phyloP scores from a whole-genome alignment of 2,329 filamentous ascomycete genomes.

The Catunica adiposa region DNA sequence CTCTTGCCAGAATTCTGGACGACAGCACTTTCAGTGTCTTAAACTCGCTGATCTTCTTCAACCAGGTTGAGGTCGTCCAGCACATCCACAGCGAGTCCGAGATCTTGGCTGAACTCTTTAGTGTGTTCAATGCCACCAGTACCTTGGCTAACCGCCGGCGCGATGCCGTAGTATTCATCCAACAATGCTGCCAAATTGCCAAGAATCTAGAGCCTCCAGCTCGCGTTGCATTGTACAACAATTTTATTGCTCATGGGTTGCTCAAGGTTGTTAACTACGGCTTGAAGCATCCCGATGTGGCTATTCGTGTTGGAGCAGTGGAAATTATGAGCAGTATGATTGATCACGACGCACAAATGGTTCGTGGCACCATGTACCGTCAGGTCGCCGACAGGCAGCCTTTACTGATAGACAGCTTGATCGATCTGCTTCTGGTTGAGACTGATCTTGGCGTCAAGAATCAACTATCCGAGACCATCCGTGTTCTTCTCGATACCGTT shows the following conservation, averaged over 20 bases:
- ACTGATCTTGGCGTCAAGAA: constrained; percentile 88
- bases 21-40: constrained; percentile 95
- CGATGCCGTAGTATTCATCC: constrained; percentile 88
- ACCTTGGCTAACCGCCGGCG: constrained; percentile 61
- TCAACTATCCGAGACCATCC: constrained; percentile 88
- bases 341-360: constrained; percentile 89
- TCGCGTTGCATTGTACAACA: constrained; percentile 68
- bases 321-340: constrained; percentile 89
- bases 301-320: constrained; percentile 77
- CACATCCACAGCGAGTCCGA: constrained; percentile 68
- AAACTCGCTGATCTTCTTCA: constrained; percentile 96
- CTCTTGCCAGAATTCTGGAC: constrained; percentile 85
- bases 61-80: constrained; percentile 94
- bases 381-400: constrained; percentile 76
- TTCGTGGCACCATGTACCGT: constrained; percentile 81
- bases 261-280: constrained; percentile 85
- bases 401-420: constrained; percentile 78
- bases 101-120: constrained; percentile 75
- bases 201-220: constrained; percentile 82
- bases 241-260: constrained; percentile 76
- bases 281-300: constrained; percentile 66
- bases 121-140: constrained; percentile 56
- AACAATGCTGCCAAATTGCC: constrained; percentile 85
- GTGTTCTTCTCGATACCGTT: constrained; percentile 66
- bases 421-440: constrained; percentile 80